Evolutionary conservation across 306 rosid species (phyloP).

Genomic region (Sesbania bispinosa): DNA sequence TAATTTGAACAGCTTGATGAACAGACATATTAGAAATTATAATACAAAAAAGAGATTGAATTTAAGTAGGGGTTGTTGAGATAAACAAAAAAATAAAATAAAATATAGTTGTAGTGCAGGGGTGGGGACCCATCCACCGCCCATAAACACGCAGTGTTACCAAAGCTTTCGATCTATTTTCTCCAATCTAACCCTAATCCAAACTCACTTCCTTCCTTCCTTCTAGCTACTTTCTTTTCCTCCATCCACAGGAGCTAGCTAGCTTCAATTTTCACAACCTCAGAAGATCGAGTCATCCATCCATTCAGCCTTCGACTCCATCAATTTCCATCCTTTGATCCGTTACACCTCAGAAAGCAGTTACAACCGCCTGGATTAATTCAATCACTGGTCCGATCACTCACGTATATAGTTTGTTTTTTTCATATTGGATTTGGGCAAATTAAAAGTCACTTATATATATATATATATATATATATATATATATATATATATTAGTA

Average conservation of each 20-base stretch:
- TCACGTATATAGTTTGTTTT: too few species aligned
- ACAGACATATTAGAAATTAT: background rate
- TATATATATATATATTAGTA: too few species aligned
- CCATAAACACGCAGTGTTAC: constrained; percentile 63
- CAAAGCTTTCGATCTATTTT: constrained; percentile 50
- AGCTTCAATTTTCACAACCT: background rate
- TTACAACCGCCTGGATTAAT: too few species aligned
- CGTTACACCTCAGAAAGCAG: too few species aligned
- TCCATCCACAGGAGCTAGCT: background rate
- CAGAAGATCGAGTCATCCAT: too few species aligned
- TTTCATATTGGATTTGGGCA: too few species aligned
- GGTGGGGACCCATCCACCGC: constrained; percentile 83
- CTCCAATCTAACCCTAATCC: constrained; percentile 56
- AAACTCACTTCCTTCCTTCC: background rate
- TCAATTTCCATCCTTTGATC: too few species aligned
- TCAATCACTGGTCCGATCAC: too few species aligned
- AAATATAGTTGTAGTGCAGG: constrained; percentile 5
- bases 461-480: too few species aligned
- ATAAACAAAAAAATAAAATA: background rate
- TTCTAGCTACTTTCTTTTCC: background rate
- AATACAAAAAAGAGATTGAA: background rate
- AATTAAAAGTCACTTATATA: too few species aligned
- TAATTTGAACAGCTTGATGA: background rate
- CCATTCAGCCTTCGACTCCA: background rate
- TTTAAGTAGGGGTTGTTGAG: background rate